phyloP scores from a whole-genome alignment of 768 basidiomycete genomes.

The Collybia sordida region DNA sequence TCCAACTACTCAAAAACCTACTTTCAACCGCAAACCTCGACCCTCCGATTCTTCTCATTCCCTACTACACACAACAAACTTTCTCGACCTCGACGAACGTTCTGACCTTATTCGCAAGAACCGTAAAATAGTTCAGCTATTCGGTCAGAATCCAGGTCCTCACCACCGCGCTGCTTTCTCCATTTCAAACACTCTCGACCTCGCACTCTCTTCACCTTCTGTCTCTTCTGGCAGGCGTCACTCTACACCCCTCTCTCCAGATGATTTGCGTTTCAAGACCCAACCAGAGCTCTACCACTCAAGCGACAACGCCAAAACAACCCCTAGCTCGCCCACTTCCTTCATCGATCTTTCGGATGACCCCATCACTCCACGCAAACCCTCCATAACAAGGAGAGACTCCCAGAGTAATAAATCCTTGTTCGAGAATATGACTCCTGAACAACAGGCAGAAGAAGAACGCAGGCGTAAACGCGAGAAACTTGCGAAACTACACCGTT shows the following conservation, averaged over 20 bases:
- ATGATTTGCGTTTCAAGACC: conserved; percentile 36
- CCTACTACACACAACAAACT: conserved; percentile 67
- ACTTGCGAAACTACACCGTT: conserved; percentile 80
- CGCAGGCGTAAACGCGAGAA: conserved; percentile 71
- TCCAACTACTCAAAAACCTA: conserved; percentile 46
- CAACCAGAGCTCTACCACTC: conserved; percentile 16
- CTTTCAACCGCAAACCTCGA: conserved; percentile 31
- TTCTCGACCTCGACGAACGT: conserved; percentile 62
- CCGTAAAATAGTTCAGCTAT: conserved; percentile 79
- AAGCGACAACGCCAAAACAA: conserved; percentile 21
- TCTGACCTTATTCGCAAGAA: conserved; percentile 71
- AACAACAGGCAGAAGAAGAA: conserved; percentile 59
- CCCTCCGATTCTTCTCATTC: conserved; percentile 7
- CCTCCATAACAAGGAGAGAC: too few relatives aligned
- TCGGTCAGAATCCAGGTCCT: conserved; percentile 63
- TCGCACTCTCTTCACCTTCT: conserved; percentile 22
- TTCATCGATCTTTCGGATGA: conserved; percentile 76
- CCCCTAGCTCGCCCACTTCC: conserved; percentile 39
- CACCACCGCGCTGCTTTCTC: conserved; percentile 24
- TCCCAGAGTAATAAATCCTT: conserved; percentile 50
- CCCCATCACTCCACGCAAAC: conserved; percentile 24
- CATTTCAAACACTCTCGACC: conserved; percentile 19
- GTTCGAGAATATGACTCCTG: conserved; percentile 47
- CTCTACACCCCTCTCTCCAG: conserved; percentile 54
- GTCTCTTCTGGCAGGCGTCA: conserved; percentile 43